Percentiles rank a stretch among this genome's conserved stretches.
phyloP scores from a whole-genome alignment of 371 early-diverging fungal species.

The Saksenaea oblongispora region DNA sequence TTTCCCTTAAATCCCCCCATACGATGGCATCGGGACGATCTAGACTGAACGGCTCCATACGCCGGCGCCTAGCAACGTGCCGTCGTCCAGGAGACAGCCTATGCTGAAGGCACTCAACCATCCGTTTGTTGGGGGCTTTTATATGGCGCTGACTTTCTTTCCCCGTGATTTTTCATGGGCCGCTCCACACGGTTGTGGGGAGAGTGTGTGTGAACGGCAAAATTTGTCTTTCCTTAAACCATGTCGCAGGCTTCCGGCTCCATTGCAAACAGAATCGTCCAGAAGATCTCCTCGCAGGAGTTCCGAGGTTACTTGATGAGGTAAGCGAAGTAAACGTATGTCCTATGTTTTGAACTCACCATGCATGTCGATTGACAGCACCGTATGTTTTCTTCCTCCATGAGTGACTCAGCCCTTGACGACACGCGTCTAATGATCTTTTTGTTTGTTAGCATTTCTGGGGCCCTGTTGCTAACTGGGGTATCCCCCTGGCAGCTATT shows the following conservation, averaged over 20 bases:
- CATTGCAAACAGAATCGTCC: conserved; percentile 57
- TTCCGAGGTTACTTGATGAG: conserved; percentile 82
- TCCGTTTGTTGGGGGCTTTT: no score
- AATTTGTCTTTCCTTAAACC: conserved; percentile 9
- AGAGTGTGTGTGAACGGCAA: not conserved
- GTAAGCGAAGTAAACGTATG: conserved; percentile 23
- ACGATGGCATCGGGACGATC: no score
- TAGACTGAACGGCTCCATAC: no score
- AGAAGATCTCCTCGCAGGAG: conserved; percentile 69
- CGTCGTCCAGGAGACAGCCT: no score
- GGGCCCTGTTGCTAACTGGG: conserved; percentile 96
- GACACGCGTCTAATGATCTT: not conserved
- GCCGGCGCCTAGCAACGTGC: no score
- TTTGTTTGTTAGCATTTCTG: conserved; percentile 68
- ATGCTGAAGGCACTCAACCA: no score
- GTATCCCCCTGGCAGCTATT: conserved; percentile 92
- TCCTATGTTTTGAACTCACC: not conserved
- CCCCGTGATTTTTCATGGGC: no score
- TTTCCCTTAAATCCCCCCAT: no score
- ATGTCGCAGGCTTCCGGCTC: conserved; percentile 61
- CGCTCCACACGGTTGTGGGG: no score
- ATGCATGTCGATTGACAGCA: conserved; percentile 11
- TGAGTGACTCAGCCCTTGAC: not conserved
- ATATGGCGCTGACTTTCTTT: no score
- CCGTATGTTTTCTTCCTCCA: conserved; percentile 23